These are phyloP conservation scores for Brassica nigra DNA, from an alignment of 345 rosid species.

Conservation along the genomic window DNA sequence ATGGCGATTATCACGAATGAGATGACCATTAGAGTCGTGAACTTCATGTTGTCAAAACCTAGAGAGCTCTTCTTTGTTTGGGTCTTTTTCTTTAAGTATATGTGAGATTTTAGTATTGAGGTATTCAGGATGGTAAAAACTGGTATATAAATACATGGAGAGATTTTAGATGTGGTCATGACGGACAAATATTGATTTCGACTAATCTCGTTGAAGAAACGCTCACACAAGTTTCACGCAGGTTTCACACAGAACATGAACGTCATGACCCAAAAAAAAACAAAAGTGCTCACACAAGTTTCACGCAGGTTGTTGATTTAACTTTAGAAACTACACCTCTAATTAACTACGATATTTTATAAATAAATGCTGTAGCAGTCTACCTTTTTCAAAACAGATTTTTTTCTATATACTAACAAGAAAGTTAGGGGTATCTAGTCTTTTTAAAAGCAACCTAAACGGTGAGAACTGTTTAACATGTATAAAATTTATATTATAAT, in stretches of 20 bases:
- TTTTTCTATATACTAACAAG: no score
- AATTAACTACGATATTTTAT: not conserved
- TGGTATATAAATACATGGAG: not conserved
- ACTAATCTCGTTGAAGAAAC: not conserved
- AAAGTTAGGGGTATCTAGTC: no score
- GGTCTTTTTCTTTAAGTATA: not conserved
- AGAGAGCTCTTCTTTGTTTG: not conserved
- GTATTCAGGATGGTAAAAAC: not conserved
- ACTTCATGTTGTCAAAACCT: constrained; percentile 12
- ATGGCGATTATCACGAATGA: not conserved
- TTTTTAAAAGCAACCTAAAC: no score
- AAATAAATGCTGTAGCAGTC: not conserved
- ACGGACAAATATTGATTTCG: not conserved
- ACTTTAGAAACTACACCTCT: no score
- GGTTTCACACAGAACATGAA: not conserved
- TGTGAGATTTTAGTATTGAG: not conserved
- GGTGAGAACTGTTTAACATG: no score
- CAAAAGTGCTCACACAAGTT: not conserved
- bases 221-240: not conserved
- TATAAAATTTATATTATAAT: no score
- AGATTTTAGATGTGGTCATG: not conserved
- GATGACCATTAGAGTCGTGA: constrained; percentile 1
- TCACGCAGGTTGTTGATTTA: not conserved
- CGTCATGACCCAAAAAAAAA: not conserved
- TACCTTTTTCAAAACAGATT: no score